Evolutionary conservation across 2,329 filamentous ascomycete species (phyloP), one percentile per base, ranked within the genome.

Genomic region (Ophiostoma australiae): DNA sequence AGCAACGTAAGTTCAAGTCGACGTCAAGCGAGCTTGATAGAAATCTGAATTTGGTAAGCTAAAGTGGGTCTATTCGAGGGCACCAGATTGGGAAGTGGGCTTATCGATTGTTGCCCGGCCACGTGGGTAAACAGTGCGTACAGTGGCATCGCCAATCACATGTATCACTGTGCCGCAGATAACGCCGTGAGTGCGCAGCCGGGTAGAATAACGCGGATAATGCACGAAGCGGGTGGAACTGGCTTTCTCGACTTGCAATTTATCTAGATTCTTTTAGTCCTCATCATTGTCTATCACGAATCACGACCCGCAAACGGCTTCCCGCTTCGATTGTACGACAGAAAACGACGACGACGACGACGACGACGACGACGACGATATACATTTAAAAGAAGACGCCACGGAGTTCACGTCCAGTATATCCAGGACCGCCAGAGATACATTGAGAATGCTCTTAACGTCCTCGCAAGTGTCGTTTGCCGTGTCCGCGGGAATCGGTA

Each of bases 401-500:
- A 39, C 7, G 13, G 37, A 39, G 37, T 11, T 39, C 37, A 10
- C 10, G 10, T 11, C 6, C 37, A 1, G 10, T 6, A 39, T 11
- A 39, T 39, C 37, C 37, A 39, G 48, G n/a, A 37, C 1, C 55
- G 8, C 10, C 13, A 33, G 7, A 17, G 23, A 31, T 13, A 15
- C 15, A 5, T 23, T 20, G 8, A 70, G 61, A 35, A 81, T 90
- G 77, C 81, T 93, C 74, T 85, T 93, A 76, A 89, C 89, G 7
- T 89, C 89, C 20, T 84, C 86, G 11, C 90, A 92, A 81, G 89
- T 92, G 70, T 91, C 90, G 52, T 81, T 92, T 72, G 82, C 89
- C 72, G 81, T 90, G 72, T 89, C 90, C 35, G 85, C 86, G 11
- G 79, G 81, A 55, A 86, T 92, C 73, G 83, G 90, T 92, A 84